Base-by-base conservation (phyloP, 2,329 filamentous ascomycete genomes). In the Botrytis hyacinthi region DNA sequence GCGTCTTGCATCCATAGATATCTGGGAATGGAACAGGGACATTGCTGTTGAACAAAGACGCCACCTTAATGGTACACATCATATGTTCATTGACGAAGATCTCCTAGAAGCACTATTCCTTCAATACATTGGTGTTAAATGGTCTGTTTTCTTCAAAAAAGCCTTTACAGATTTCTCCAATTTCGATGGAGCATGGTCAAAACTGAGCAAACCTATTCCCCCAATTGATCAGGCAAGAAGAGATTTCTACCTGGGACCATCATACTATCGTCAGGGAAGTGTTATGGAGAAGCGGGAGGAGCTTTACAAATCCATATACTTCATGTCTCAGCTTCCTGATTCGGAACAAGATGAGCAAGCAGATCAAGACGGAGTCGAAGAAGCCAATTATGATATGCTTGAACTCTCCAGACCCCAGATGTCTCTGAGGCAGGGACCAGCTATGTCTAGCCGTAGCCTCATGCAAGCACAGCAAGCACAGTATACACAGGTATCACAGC, bases 11-110 rank as follows among this genome's bases (percentile, higher is more conserved):
- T 83, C 84, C 8, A 79, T 90, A 3, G 83, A 86, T 32, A 84
- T 80, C 37, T 90, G 87, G 88, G 78, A 81, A 20, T 90, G 87
- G 87, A 82, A 83, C 8, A 80, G 80, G 7, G 81, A 81, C 3
- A 81, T 89, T 4, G 80, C 84, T 1, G 77, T 89, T 8, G 83
- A 87, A 66, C 85, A 87, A 82, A 83, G 87, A 51, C 83, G 86
- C 35, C 86, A 88, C 71, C 78, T 89, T n/a, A 89, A 87, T 75
- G 87, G 87, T 2, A 86, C 87, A 73, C 90, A 89, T 77, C 84
- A 88, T 6, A 85, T 89, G n/a, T 88, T 86, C 77, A 88, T 89
- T 83, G 86, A 89, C 63, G 87, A 88, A 77, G 88, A 90, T 74
- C 81, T 88, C 32, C 83, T 89, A 12, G 86, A 89, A 76, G 85